These are phyloP conservation scores for Knoxdaviesia capensis DNA, from an alignment of 2,329 filamentous ascomycete genomes.

Conservation along the genomic window DNA sequence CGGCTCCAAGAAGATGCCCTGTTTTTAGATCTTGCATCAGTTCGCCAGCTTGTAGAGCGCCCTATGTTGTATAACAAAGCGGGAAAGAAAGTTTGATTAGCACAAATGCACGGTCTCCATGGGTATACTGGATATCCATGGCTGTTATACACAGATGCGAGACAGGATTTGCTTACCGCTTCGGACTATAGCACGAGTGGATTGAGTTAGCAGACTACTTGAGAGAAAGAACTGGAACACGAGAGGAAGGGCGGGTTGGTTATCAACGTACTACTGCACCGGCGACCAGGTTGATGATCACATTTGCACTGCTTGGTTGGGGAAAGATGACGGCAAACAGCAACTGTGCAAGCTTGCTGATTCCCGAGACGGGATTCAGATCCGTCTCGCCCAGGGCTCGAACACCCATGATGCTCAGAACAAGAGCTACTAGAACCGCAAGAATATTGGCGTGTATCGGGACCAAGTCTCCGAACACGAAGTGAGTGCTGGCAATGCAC, in stretches of 20 bases:
- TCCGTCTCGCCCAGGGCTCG: conserved; percentile 64
- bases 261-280: conserved; percentile 46
- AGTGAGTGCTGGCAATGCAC: conserved; percentile 62
- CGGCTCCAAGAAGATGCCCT: conserved; percentile 77
- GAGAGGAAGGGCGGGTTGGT: not conserved
- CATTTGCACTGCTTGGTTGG: conserved; percentile 55
- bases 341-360: conserved; percentile 88
- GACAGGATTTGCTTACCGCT: conserved; percentile 12
- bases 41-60: conserved; percentile 86
- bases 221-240: not conserved
- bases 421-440: conserved; percentile 66
- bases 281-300: conserved; percentile 89
- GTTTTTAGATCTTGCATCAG: conserved; percentile 96
- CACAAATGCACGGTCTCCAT: not conserved
- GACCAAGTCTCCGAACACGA: conserved; percentile 68
- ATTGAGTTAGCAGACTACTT: not conserved
- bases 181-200: conserved; percentile 13
- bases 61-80: conserved; percentile 11
- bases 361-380: conserved; percentile 87
- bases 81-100: not conserved
- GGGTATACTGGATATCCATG: no score
- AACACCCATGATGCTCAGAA: conserved; percentile 57
- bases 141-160: not conserved
- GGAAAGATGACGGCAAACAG: conserved; percentile 87
- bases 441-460: conserved; percentile 56